Evolutionary conservation across 2,329 filamentous ascomycete genomes (phyloP).

Genomic region (Pestalotiopsis sp.): DNA sequence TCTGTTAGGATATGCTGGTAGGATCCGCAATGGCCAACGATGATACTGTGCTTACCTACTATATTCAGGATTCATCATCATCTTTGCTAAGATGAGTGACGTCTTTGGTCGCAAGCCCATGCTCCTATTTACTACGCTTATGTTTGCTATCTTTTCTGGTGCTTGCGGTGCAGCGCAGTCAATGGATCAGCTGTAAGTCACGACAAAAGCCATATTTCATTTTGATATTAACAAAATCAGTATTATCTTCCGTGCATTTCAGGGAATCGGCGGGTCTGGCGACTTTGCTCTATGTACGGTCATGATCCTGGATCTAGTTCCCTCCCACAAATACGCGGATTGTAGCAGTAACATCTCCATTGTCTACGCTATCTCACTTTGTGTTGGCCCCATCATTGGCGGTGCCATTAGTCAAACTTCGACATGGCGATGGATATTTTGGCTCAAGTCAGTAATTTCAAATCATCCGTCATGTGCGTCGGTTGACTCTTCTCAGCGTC

Average conservation of each 20-base stretch:
- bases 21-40: too few relatives aligned
- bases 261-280: constrained; percentile 47
- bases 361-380: constrained; percentile 40
- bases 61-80: constrained; percentile 36
- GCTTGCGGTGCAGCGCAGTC: not conserved
- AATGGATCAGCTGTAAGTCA: not conserved
- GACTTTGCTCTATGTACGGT: constrained; percentile 45
- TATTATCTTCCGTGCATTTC: constrained; percentile 37
- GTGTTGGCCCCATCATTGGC: constrained; percentile 43
- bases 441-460: constrained; percentile 43
- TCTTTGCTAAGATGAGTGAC: constrained; percentile 43
- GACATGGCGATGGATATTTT: constrained; percentile 48
- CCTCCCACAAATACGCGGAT: constrained; percentile 31
- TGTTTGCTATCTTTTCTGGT: constrained; percentile 37
- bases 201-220: not conserved
- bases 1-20: not conserved
- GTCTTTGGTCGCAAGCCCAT: constrained; percentile 41
- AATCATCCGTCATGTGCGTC: too few relatives aligned
- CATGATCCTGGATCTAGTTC: constrained; percentile 35
- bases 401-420: constrained; percentile 40
- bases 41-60: not conserved
- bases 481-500: too few relatives aligned
- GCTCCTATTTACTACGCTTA: constrained; percentile 32
- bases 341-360: constrained; percentile 35
- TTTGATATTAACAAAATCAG: constrained; percentile 13